phyloP scores from a whole-genome alignment of 1,284 basidiomycete genomes.

The Boletus semigastroideus region DNA sequence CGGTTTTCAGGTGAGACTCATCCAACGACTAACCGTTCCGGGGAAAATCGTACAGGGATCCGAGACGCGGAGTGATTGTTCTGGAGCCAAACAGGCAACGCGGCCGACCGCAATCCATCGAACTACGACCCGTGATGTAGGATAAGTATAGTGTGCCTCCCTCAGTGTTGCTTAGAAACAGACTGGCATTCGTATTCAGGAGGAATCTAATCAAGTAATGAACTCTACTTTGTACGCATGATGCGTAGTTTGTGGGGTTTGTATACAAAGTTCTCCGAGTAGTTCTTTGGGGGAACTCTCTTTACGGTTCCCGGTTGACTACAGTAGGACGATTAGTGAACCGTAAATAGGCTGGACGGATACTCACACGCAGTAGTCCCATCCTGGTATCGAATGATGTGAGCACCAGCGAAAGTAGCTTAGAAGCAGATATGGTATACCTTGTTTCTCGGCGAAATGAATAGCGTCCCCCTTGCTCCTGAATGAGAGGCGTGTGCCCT shows the following conservation, averaged over 20 bases:
- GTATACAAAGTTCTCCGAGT: constrained; percentile 90
- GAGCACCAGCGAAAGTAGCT: constrained; percentile 1
- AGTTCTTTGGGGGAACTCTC: constrained; percentile 88
- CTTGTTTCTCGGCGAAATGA: constrained; percentile 93
- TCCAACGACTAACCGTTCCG: background rate
- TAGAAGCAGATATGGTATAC: constrained; percentile 37
- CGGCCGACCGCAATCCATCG: background rate
- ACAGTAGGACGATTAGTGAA: constrained; percentile 5
- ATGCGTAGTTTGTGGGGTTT: constrained; percentile 82
- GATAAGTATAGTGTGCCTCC: background rate
- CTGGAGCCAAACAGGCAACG: background rate
- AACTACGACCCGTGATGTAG: background rate
- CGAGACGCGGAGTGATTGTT: background rate
- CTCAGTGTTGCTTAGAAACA: background rate
- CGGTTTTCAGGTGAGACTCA: background rate
- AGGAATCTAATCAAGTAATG: constrained; percentile 4
- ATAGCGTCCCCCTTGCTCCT: constrained; percentile 89
- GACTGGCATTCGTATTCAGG: constrained; percentile 8
- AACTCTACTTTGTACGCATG: constrained; percentile 86
- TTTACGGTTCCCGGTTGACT: constrained; percentile 72
- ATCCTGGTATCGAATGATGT: constrained; percentile 44
- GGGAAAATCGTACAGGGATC: background rate
- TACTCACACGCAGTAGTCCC: constrained; percentile 76
- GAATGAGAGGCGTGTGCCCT: constrained; percentile 89
- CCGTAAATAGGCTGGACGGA: background rate